Evolutionary conservation across 768 basidiomycete species (phyloP).

Genomic region (Xerocomellus amylosporus): DNA sequence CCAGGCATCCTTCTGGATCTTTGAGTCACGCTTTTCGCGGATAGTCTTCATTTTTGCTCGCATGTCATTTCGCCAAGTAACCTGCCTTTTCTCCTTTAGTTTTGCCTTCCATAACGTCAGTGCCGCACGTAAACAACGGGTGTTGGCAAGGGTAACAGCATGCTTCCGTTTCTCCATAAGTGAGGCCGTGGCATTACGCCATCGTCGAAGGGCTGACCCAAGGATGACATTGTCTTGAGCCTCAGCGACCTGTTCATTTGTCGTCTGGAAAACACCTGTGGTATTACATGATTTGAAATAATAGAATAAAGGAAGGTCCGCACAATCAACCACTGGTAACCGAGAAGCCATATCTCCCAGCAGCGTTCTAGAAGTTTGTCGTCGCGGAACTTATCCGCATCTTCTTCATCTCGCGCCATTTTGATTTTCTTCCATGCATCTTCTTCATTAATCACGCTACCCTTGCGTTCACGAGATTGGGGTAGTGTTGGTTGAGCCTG

Average conservation of each 20-base stretch:
- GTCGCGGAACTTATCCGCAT: conserved; percentile 66
- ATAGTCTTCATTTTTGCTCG: conserved; percentile 64
- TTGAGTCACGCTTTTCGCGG: conserved; percentile 52
- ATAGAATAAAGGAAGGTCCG: conserved; percentile 30
- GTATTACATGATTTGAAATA: conserved; percentile 14
- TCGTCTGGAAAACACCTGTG: conserved; percentile 48
- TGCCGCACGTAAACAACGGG: conserved; percentile 41
- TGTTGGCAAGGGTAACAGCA: conserved; percentile 44
- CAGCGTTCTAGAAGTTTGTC: conserved; percentile 64
- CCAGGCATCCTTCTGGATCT: conserved; percentile 59
- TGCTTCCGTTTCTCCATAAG: conserved; percentile 41
- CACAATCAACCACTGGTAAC: conserved; percentile 71
- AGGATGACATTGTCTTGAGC: conserved; percentile 68
- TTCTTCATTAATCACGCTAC: conserved; percentile 59
- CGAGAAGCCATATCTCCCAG: conserved; percentile 74
- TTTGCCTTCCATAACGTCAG: conserved; percentile 54
- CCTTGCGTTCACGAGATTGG: conserved; percentile 40
- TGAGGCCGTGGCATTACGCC: conserved; percentile 47
- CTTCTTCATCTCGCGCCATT: conserved; percentile 65
- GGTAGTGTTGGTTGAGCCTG: conserved; percentile 15
- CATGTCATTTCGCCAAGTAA: conserved; percentile 67
- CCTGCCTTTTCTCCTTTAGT: conserved; percentile 53
- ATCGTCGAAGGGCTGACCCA: conserved; percentile 55
- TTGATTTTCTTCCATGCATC: conserved; percentile 78
- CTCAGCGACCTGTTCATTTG: conserved; percentile 60